Conservation (phyloP, 345 rosid genomes). For the Pugionium dolabratum region DNA sequence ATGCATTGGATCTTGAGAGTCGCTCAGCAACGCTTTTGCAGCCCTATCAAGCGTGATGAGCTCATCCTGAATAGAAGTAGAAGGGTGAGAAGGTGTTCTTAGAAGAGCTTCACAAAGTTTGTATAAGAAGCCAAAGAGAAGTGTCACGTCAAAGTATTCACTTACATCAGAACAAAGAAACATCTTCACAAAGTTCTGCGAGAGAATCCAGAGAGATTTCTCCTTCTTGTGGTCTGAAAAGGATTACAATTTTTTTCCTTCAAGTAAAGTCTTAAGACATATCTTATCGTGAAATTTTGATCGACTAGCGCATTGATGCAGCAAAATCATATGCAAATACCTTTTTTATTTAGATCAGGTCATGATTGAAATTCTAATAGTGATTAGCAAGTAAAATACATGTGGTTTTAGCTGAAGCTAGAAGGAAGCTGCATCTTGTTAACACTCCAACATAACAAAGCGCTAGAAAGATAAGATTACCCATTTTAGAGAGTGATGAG, state of each 20-base stretch:
- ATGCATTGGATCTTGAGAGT: slow-evolving; percentile 53
- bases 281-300: neutral
- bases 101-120: neutral
- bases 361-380: neutral
- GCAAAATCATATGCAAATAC: slow-evolving; percentile 4
- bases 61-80: slow-evolving; percentile 45
- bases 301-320: neutral
- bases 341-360: neutral
- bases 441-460: slow-evolving; percentile 2
- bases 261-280: slow-evolving; percentile 6
- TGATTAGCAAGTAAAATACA: slow-evolving; percentile 10
- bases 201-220: slow-evolving; percentile 72
- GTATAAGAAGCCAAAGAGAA: slow-evolving; percentile 16
- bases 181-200: slow-evolving; percentile 83
- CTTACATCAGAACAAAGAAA: slow-evolving; percentile 79
- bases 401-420: slow-evolving; percentile 7
- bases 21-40: slow-evolving; percentile 65
- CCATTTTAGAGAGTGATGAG: slow-evolving; percentile 50
- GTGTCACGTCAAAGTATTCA: neutral
- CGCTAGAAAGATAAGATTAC: slow-evolving; percentile 39
- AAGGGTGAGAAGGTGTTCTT: neutral
- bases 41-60: slow-evolving; percentile 76
- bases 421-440: slow-evolving; percentile 15
- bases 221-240: slow-evolving; percentile 61
- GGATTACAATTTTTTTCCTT: neutral